Evolutionary conservation across 352 stramenopile genomes (phyloP).

Genomic region (Lagenidium giganteum): DNA sequence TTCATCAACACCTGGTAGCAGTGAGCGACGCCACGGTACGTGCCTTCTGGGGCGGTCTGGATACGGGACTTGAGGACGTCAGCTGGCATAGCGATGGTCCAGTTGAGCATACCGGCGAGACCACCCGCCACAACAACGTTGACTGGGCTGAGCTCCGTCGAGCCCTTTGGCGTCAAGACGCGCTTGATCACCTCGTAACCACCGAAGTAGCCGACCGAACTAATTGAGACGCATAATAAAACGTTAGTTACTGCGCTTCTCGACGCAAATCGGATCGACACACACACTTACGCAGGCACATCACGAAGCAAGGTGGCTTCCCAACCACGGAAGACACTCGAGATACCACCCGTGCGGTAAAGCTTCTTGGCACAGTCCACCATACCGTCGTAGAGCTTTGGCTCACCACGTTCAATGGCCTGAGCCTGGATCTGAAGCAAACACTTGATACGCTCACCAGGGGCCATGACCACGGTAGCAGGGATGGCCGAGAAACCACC

Average conservation of each 20-base stretch:
- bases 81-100: constrained; percentile 91
- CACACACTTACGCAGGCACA: constrained; percentile 79
- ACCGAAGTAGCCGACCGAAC: constrained; percentile 93
- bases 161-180: constrained; percentile 69
- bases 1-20: constrained; percentile 93
- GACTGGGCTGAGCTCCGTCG: constrained; percentile 81
- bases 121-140: constrained; percentile 93
- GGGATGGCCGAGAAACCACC: constrained; percentile 88
- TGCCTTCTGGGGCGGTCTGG: constrained; percentile 94
- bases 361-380: constrained; percentile 93
- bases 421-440: constrained; percentile 91
- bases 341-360: constrained; percentile 88
- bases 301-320: constrained; percentile 93
- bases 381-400: constrained; percentile 93
- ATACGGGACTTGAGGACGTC: constrained; percentile 97
- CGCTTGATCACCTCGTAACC: constrained; percentile 93
- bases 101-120: constrained; percentile 93
- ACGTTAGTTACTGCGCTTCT: constrained; percentile 1
- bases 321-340: constrained; percentile 93
- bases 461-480: constrained; percentile 91
- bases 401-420: constrained; percentile 67
- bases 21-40: constrained; percentile 89
- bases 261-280: neutral
- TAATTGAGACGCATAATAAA: constrained; percentile 21
- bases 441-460: constrained; percentile 96